Conservation (phyloP, 1,284 basidiomycete genomes). For the Coniferiporia weirii region DNA sequence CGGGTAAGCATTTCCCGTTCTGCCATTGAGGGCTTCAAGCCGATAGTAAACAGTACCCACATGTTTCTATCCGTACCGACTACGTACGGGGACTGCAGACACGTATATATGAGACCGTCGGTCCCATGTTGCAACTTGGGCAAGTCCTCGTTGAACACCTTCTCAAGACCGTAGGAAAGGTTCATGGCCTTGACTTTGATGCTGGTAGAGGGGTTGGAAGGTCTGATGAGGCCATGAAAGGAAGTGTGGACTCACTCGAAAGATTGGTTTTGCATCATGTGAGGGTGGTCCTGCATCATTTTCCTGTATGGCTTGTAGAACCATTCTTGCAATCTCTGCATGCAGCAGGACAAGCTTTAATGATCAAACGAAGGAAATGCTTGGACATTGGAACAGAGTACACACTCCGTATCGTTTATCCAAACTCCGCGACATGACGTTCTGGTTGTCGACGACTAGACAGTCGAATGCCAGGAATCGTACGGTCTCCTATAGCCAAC, state of each 20-base stretch:
- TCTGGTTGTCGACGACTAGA: slow-evolving; percentile 81
- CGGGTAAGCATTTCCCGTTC: background rate
- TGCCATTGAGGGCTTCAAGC: background rate
- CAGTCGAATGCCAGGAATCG: slow-evolving; percentile 92
- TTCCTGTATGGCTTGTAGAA: slow-evolving; percentile 78
- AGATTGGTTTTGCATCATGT: slow-evolving; percentile 61
- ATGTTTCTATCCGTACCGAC: slow-evolving; percentile 92
- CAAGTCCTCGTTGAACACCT: slow-evolving; percentile 81
- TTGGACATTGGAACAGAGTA: slow-evolving; percentile 17
- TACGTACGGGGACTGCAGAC: slow-evolving; percentile 78
- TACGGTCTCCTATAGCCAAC: slow-evolving; percentile 56
- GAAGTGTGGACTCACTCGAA: slow-evolving; percentile 66
- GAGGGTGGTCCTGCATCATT: slow-evolving; percentile 64
- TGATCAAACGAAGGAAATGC: background rate
- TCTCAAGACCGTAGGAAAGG: slow-evolving; percentile 83
- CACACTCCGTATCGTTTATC: slow-evolving; percentile 88
- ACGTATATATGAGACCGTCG: slow-evolving; percentile 97
- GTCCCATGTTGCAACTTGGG: slow-evolving; percentile 90
- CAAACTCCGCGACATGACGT: slow-evolving; percentile 80
- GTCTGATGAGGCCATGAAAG: background rate
- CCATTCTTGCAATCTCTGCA: slow-evolving; percentile 76
- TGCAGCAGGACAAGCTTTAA: background rate
- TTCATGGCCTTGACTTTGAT: slow-evolving; percentile 87
- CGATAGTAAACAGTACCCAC: slow-evolving; percentile 34
- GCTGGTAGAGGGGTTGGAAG: slow-evolving; percentile 36